Evolutionary conservation across 768 basidiomycete species (phyloP), one percentile per base, ranked within the genome.

Genomic region (Tubosaeta sp.): DNA sequence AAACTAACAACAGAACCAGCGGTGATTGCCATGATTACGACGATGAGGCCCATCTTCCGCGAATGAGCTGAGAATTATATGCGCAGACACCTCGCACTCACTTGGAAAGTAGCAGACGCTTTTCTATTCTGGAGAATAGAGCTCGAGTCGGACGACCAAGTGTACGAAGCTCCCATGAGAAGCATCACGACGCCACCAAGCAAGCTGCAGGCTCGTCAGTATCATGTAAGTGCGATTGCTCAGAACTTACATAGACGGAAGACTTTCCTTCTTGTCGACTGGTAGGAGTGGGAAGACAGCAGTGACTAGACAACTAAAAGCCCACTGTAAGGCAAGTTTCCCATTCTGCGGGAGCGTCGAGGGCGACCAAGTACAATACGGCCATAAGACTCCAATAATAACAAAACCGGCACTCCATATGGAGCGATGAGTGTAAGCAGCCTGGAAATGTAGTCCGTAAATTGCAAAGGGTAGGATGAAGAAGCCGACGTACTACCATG

Each of bases 371-470:
- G 72, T 61, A 7, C 62, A 61, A 29, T 78, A 54, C 4, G 90
- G 88, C 90, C 90, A 91, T 1, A 77, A 46, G 3, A 81, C 46
- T 10, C 86, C 88, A 34, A 86, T 80, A 5, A 79, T 29, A 1
- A 77, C 54, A 57, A 82, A 84, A 10, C 85, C 83, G n/a, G 76
- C 53, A 53, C 84, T 83, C 90, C 88, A 92, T 13, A 91, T 75
- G 2, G 73, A 74, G 11, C 91, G 76, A 57, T 84, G 76, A 0
- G 82, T 83, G 66, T 92, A 93, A 1, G 82, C 91, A 27, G 72
- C 71, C 88, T 89, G 49, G 26, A 31, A 11, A 51, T 34, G 39
- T 16, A 13, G 34, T 27, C 31, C 25, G 39, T 62, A 37, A 56
- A 32, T 19, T 19, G 47, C 12, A 22, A n/a, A 25, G 17, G 37